Evolutionary conservation across 176 grass and related monocot species (phyloP), one percentile per base, ranked within the genome.

Genomic region (Phyllostachys edulis): DNA sequence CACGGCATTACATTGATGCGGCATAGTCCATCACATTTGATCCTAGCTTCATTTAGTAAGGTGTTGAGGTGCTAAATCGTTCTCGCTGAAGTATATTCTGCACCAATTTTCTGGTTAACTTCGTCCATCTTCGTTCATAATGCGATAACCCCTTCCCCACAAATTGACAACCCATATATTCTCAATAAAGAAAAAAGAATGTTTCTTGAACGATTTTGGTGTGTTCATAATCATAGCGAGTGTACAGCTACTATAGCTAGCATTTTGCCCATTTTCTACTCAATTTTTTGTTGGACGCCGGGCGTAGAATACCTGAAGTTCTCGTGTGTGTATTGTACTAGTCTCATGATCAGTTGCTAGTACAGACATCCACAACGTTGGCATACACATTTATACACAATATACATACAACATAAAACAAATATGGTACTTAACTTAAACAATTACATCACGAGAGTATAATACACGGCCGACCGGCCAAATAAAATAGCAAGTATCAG

Each of bases 51-150:
- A 27, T 55, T 63, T 45, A 56, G 67, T 14, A 49, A 49, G 21
- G 21, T n/a, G 52, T 40, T 59, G 60, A 60, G 88, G 39, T 90
- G 74, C 75, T 10, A 67, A 26, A 87, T 87, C 88, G 61, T 68
- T 90, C 32, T 90, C 84, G 10, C 0, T 17, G 60, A 90, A 68
- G 80, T 67, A 50, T 57, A 78, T 59, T 36, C 42, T 14, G 65
- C 67, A 87, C 60, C 67, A 42, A 15, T 44, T 67, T 67, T 42
- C 3, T 3, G n/a, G 66, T 72, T 61, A 40, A 83, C 67, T 52
- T 59, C 17, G n/a, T 24, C 39, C n/a, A 61, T 79, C 73, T 74
- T 79, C 50, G 62, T 51, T 79, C 74, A 44, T 16, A 40, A 62
- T 7, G 1, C 39, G 67, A 75, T 45, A 72, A 4, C 15, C 56